These are phyloP conservation scores for Ogataea naganishii DNA, from an alignment of 805 yeast genomes.

Conservation along the genomic window DNA sequence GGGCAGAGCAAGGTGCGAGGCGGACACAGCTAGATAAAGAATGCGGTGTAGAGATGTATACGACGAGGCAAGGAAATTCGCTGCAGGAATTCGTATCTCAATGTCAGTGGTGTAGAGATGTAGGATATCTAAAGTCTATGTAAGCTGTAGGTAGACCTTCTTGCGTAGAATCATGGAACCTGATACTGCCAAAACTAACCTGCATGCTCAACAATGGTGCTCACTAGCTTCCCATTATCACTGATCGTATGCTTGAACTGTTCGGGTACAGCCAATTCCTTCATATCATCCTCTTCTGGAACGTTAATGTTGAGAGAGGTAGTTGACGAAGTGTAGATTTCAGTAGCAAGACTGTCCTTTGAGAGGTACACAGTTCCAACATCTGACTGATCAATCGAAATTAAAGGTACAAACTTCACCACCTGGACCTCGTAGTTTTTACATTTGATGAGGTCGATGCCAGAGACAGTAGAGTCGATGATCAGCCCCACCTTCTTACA, in stretches of 20 bases:
- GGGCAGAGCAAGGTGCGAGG: no score
- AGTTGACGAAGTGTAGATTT: slow-evolving; percentile 75
- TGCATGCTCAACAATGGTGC: slow-evolving; percentile 75
- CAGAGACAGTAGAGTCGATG: slow-evolving; percentile 77
- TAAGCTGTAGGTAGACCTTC: no score
- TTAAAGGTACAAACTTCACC: slow-evolving; percentile 71
- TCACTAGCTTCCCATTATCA: slow-evolving; percentile 48
- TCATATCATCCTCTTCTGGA: slow-evolving; percentile 69
- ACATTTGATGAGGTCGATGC: slow-evolving; percentile 81
- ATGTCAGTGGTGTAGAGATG: no score
- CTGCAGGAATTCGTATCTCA: no score
- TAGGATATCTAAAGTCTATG: no score
- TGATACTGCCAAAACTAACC: no score
- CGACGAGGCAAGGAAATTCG: no score
- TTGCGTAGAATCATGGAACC: no score
- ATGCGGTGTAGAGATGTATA: no score
- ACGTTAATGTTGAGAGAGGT: slow-evolving; percentile 81
- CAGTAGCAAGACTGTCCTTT: slow-evolving; percentile 60
- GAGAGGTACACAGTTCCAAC: slow-evolving; percentile 77
- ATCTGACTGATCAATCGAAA: slow-evolving; percentile 83
- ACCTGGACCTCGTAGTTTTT: slow-evolving; percentile 78
- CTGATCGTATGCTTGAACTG: slow-evolving; percentile 72
- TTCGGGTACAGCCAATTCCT: slow-evolving; percentile 83
- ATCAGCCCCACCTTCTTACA: slow-evolving; percentile 69
- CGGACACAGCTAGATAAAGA: no score